These are phyloP conservation scores for Cyathus striatus DNA, from an alignment of 768 basidiomycete genomes.

Conservation along the genomic window DNA sequence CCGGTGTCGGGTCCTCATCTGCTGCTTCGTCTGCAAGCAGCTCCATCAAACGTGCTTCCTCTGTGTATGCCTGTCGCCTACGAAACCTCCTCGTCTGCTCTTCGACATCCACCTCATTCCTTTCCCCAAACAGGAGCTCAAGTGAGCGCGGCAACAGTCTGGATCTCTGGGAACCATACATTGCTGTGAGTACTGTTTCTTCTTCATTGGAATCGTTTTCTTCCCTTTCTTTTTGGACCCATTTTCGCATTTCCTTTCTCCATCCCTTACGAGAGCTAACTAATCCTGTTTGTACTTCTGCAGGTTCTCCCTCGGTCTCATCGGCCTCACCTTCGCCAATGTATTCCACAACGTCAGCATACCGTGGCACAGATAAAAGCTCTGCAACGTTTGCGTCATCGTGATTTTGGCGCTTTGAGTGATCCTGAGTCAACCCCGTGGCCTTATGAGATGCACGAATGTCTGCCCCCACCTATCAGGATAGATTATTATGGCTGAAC, in stretches of 20 bases:
- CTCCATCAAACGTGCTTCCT: conserved; percentile 13
- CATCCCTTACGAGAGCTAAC: conserved; percentile 13
- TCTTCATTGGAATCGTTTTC: conserved; percentile 5
- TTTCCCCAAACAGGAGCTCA: conserved; percentile 11
- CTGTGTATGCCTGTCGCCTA: conserved; percentile 8
- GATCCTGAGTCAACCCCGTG: conserved; percentile 5
- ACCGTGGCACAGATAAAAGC: conserved; percentile 10
- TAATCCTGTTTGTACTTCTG: too few relatives aligned
- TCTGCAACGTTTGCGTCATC: conserved; percentile 4
- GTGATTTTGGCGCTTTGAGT: conserved; percentile 10
- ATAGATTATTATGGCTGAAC: not conserved
- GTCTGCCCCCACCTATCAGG: conserved; percentile 10
- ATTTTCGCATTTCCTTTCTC: conserved; percentile 14
- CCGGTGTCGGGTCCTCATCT: conserved; percentile 9
- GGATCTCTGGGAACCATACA: conserved; percentile 3
- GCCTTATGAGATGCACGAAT: conserved; percentile 9
- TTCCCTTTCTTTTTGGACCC: conserved; percentile 8
- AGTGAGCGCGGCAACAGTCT: conserved; percentile 12
- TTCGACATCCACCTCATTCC: conserved; percentile 9
- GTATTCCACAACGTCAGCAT: conserved; percentile 5
- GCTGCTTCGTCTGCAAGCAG: conserved; percentile 14
- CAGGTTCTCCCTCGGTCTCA: not conserved
- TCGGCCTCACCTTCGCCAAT: not conserved
- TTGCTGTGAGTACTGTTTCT: not conserved
- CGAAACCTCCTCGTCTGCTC: conserved; percentile 1